Evolutionary conservation across 306 rosid genomes (phyloP).

Genomic region (Trifolium dubium): DNA sequence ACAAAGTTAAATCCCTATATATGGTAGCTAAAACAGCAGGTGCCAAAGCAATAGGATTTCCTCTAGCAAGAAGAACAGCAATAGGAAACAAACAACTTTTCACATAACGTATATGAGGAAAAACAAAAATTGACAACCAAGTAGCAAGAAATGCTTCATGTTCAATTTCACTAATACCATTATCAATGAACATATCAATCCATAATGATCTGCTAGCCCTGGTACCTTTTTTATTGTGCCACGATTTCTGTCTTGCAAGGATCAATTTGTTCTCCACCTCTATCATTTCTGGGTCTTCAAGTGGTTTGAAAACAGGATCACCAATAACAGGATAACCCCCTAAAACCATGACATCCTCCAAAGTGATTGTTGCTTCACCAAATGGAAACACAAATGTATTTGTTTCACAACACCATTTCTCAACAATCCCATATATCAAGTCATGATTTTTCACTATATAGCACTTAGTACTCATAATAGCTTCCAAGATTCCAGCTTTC

Average conservation of each 20-base stretch:
- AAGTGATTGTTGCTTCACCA: neutral
- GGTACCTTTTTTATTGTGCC: too few relatives aligned
- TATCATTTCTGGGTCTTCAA: neutral
- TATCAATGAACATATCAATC: neutral
- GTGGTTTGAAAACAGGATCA: neutral
- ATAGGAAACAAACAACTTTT: constrained; percentile 39
- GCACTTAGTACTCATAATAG: neutral
- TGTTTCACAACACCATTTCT: neutral
- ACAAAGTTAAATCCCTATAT: constrained; percentile 29
- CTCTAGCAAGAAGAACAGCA: constrained; percentile 56
- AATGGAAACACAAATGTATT: neutral
- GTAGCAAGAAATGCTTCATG: constrained; percentile 60
- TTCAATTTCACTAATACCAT: constrained; percentile 52
- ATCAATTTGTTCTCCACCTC: neutral
- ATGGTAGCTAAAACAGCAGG: too few relatives aligned
- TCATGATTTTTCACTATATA: neutral
- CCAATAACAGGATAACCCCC: neutral
- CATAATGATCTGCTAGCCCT: neutral
- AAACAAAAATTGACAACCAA: constrained; percentile 55
- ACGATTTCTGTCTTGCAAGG: neutral
- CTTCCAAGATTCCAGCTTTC: neutral
- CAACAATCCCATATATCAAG: neutral
- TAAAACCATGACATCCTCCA: neutral
- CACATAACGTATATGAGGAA: neutral
- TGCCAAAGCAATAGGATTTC: constrained; percentile 50